phyloP scores from a whole-genome alignment of 495 filamentous ascomycete genomes.

The Aspergillus baeticus region DNA sequence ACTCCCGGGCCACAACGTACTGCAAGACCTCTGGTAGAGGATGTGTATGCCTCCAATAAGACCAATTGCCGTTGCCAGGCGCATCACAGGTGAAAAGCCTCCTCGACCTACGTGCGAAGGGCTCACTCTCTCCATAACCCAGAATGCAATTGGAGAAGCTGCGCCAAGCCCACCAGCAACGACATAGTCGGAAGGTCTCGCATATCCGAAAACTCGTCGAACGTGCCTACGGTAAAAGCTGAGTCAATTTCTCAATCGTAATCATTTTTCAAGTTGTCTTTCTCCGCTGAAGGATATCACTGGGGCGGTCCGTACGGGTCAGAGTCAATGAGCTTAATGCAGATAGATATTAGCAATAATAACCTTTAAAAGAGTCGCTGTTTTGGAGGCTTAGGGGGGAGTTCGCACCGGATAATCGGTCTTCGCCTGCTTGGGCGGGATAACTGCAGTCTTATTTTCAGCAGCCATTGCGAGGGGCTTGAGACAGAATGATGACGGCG shows the following conservation, averaged over 20 bases:
- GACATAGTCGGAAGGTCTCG: conserved; percentile 77
- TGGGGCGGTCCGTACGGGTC: conserved; percentile 72
- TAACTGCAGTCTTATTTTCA: conserved; percentile 55
- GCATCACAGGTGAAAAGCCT: conserved; percentile 79
- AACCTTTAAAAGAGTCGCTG: background rate
- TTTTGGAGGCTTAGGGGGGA: conserved; percentile 3
- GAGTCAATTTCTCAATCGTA: conserved; percentile 7
- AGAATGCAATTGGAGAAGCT: conserved; percentile 68
- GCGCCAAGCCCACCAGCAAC: conserved; percentile 63
- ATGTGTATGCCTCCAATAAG: conserved; percentile 72
- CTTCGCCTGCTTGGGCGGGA: conserved; percentile 71
- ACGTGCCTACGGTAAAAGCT: conserved; percentile 68
- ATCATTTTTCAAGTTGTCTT: background rate
- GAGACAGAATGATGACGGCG: conserved; percentile 11
- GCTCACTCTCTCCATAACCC: conserved; percentile 74
- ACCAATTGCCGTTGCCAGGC: conserved; percentile 69
- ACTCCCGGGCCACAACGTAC: conserved; percentile 38
- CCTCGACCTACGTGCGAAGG: conserved; percentile 79
- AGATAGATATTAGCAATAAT: conserved; percentile 27
- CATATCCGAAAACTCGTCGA: conserved; percentile 82
- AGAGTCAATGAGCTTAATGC: conserved; percentile 92
- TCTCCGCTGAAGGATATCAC: background rate
- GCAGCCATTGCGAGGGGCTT: conserved; percentile 53
- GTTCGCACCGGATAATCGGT: conserved; percentile 77
- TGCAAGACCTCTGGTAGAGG: conserved; percentile 71